phyloP scores from a whole-genome alignment of 75 land plant species.

The Selaginella tamariscina region DNA sequence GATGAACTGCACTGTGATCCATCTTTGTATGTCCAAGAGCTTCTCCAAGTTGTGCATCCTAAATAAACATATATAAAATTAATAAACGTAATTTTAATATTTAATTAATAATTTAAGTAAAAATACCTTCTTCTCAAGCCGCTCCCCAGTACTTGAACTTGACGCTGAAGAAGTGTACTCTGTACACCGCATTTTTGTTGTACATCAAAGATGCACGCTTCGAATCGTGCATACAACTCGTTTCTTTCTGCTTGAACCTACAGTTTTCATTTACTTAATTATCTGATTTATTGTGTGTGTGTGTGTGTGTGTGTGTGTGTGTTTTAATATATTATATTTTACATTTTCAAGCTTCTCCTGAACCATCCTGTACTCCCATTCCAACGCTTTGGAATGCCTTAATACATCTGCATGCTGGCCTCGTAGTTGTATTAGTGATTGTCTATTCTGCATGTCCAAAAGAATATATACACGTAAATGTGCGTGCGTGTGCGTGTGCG shows the following conservation, averaged over 20 bases:
- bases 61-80: too few species aligned
- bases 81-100: too few species aligned
- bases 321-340: conserved; percentile 4
- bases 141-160: conserved; percentile 28
- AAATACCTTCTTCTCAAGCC: conserved; percentile 28
- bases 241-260: conserved; percentile 26
- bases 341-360: conserved; percentile 23
- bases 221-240: conserved; percentile 24
- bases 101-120: background rate
- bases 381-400: conserved; percentile 16
- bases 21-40: background rate
- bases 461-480: too few species aligned
- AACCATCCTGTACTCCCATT: conserved; percentile 25
- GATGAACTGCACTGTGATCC: background rate
- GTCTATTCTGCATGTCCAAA: conserved; percentile 23
- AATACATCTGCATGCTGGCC: conserved; percentile 13
- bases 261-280: too few species aligned
- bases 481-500: too few species aligned
- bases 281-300: too few species aligned
- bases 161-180: conserved; percentile 20
- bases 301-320: too few species aligned
- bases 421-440: conserved; percentile 19
- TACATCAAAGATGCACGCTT: conserved; percentile 25
- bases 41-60: conserved; percentile 35
- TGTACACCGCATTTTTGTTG: conserved; percentile 33